phyloP scores from a whole-genome alignment of 208 protist genomes.

The Phytomonas sp. region DNA sequence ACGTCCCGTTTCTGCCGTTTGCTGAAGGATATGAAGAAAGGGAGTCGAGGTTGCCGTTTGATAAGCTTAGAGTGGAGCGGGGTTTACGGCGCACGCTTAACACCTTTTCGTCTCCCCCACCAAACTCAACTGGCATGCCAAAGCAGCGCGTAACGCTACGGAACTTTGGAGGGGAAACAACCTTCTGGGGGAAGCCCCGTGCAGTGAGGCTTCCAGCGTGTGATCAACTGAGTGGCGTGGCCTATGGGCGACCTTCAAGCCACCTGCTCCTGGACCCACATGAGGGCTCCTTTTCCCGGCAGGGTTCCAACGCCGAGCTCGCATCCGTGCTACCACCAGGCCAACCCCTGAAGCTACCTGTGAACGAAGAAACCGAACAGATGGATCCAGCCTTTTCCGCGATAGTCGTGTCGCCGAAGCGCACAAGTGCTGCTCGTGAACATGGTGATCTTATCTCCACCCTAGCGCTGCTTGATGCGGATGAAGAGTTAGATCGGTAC shows the following conservation, averaged over 20 bases:
- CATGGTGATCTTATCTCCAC: slow-evolving; percentile 24
- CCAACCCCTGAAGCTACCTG: neutral
- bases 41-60: neutral
- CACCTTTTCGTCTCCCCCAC: slow-evolving; percentile 16
- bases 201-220: slow-evolving; percentile 30
- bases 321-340: slow-evolving; percentile 3
- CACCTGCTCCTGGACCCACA: slow-evolving; percentile 28
- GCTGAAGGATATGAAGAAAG: neutral
- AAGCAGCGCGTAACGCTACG: slow-evolving; percentile 17
- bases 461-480: slow-evolving; percentile 36
- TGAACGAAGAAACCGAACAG: neutral
- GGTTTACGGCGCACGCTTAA: slow-evolving; percentile 19
- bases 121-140: neutral
- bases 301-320: slow-evolving; percentile 11
- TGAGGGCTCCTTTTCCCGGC: slow-evolving; percentile 15
- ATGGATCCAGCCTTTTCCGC: neutral
- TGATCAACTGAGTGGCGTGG: slow-evolving; percentile 49
- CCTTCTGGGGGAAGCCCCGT: neutral
- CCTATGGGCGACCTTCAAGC: slow-evolving; percentile 38
- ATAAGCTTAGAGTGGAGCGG: slow-evolving; percentile 22
- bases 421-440: neutral
- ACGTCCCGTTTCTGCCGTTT: neutral
- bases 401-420: neutral
- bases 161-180: slow-evolving; percentile 12
- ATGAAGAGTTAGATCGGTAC: slow-evolving; percentile 53